Conservation (phyloP, 129 eudicot genomes). For the Heracleum sosnowskyi region DNA sequence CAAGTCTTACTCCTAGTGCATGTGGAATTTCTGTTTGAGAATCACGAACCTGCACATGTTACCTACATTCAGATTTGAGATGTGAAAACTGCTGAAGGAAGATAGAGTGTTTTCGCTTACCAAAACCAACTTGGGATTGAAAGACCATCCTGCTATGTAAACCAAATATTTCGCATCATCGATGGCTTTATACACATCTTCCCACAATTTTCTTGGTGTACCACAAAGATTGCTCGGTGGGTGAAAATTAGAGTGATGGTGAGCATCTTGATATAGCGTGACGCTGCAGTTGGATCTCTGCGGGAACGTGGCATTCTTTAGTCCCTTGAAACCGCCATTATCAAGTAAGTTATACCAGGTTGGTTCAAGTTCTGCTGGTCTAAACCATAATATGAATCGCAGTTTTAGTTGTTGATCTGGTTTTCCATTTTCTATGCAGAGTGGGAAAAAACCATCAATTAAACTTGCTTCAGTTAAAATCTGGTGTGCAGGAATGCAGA, state of each 20-base stretch:
- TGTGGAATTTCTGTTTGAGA: slow-evolving; percentile 70
- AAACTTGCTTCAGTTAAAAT: slow-evolving; percentile 49
- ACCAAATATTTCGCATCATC: slow-evolving; percentile 83
- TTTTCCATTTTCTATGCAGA: slow-evolving; percentile 49
- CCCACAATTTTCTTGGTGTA: slow-evolving; percentile 70
- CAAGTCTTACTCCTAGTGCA: slow-evolving; percentile 75
- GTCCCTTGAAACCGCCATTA: slow-evolving; percentile 50
- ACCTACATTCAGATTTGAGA: background rate
- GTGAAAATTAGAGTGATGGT: slow-evolving; percentile 52
- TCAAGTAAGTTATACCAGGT: slow-evolving; percentile 46
- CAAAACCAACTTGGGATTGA: slow-evolving; percentile 77
- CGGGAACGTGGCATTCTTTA: slow-evolving; percentile 65
- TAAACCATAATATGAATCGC: slow-evolving; percentile 72
- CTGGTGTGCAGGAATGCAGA: slow-evolving; percentile 41
- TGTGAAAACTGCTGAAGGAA: background rate
- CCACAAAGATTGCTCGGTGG: slow-evolving; percentile 46
- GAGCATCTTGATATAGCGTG: slow-evolving; percentile 80
- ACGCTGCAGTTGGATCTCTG: slow-evolving; percentile 55
- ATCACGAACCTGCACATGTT: slow-evolving; percentile 55
- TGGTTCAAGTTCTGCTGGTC: slow-evolving; percentile 63
- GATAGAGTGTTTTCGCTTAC: slow-evolving; percentile 33
- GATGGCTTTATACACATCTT: slow-evolving; percentile 71
- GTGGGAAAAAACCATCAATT: slow-evolving; percentile 70
- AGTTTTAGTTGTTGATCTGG: slow-evolving; percentile 40
- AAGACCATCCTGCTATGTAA: slow-evolving; percentile 96